Percentiles rank a stretch among this genome's conserved stretches.
These are phyloP conservation scores for Senecio squalidus DNA, from an alignment of 140 eudicot genomes.

Conservation along the genomic window DNA sequence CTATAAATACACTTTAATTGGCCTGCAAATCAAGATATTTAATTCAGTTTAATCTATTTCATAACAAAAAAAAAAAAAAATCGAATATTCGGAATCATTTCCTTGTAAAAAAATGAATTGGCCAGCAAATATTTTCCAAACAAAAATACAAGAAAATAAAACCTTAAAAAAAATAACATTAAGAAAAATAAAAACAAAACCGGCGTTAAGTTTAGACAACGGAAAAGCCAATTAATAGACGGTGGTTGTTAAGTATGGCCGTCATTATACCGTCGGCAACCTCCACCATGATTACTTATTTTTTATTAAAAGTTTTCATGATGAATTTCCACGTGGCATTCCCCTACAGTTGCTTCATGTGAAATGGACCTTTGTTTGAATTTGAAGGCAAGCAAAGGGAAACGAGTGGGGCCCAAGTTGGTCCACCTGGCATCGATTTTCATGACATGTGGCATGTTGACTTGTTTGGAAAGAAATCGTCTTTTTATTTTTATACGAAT, in stretches of 20 bases:
- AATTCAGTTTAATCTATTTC: too few species aligned
- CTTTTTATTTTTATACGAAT: background rate
- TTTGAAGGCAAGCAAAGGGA: constrained; percentile 34
- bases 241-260: constrained; percentile 35
- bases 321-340: constrained; percentile 22
- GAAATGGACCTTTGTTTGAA: constrained; percentile 20
- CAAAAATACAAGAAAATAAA: constrained; percentile 29
- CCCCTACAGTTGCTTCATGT: constrained; percentile 21
- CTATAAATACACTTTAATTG: too few species aligned
- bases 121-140: constrained; percentile 28
- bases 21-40: too few species aligned
- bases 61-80: too few species aligned
- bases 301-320: background rate
- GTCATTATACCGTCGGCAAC: constrained; percentile 28
- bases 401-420: constrained; percentile 5
- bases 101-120: background rate
- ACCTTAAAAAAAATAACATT: background rate
- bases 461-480: constrained; percentile 14
- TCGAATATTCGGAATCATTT: constrained; percentile 13
- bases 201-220: constrained; percentile 33
- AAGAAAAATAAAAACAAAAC: constrained; percentile 17
- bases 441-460: constrained; percentile 21
- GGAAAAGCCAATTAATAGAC: constrained; percentile 29
- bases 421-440: constrained; percentile 13
- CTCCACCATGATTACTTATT: constrained; percentile 4